Percentiles rank a stretch among this genome's conserved stretches.
phyloP scores from a whole-genome alignment of 129 eudicot genomes.

The Tanacetum coccineum region DNA sequence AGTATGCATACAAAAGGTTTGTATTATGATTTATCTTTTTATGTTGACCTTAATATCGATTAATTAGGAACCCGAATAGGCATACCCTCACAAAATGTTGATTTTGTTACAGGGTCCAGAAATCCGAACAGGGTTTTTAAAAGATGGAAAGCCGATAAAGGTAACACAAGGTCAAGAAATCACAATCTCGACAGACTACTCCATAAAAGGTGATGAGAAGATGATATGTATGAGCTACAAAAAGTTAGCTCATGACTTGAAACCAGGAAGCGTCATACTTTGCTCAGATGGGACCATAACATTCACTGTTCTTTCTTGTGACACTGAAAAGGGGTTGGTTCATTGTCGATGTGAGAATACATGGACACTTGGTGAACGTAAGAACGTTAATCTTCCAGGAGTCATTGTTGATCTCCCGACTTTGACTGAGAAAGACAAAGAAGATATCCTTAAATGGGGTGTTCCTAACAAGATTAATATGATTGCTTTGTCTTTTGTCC shows the following conservation, averaged over 20 bases:
- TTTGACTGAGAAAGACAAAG: slow-evolving; percentile 39
- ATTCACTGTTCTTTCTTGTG: slow-evolving; percentile 37
- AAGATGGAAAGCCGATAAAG: slow-evolving; percentile 38
- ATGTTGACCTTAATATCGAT: too few relatives aligned
- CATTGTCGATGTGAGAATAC: slow-evolving; percentile 41
- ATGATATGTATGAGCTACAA: slow-evolving; percentile 43
- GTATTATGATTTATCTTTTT: too few relatives aligned
- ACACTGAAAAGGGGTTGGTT: slow-evolving; percentile 33
- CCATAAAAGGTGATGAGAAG: slow-evolving; percentile 35
- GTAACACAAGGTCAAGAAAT: slow-evolving; percentile 37
- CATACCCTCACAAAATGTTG: slow-evolving; percentile 1
- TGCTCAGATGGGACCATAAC: slow-evolving; percentile 42
- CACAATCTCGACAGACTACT: slow-evolving; percentile 37
- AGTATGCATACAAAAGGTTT: background rate
- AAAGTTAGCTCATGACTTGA: slow-evolving; percentile 36
- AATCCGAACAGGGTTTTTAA: slow-evolving; percentile 42
- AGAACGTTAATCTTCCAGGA: slow-evolving; percentile 44
- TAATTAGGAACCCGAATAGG: too few relatives aligned
- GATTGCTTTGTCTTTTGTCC: slow-evolving; percentile 42
- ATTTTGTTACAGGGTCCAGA: slow-evolving; percentile 34
- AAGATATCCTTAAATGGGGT: slow-evolving; percentile 37
- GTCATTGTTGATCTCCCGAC: slow-evolving; percentile 46
- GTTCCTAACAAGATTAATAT: slow-evolving; percentile 35
- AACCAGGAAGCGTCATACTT: slow-evolving; percentile 30
- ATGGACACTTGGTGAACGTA: slow-evolving; percentile 40